These are phyloP conservation scores for Gossypium thurberi DNA, from an alignment of 345 rosid genomes.

Conservation along the genomic window DNA sequence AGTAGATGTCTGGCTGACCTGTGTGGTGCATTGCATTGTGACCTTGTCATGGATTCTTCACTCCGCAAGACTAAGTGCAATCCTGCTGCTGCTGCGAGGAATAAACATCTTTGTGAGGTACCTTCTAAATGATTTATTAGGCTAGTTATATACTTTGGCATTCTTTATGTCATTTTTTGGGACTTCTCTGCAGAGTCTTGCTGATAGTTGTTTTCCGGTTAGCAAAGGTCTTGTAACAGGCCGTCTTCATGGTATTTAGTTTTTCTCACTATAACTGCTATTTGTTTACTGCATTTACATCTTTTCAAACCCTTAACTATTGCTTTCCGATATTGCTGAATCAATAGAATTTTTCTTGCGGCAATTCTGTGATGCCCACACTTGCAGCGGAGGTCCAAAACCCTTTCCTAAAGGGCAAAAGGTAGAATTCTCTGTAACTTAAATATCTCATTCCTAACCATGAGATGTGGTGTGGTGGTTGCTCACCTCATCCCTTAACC, in stretches of 20 bases:
- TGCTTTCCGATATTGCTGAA: slow-evolving; percentile 5
- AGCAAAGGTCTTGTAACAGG: slow-evolving; percentile 58
- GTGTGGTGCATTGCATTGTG: slow-evolving; percentile 77
- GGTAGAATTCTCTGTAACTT: slow-evolving; percentile 27
- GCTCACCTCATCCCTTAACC: too few species aligned
- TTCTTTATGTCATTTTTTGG: background rate
- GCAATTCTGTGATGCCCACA: slow-evolving; percentile 75
- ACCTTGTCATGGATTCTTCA: slow-evolving; percentile 36
- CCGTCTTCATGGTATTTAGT: slow-evolving; percentile 60
- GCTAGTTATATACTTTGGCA: background rate
- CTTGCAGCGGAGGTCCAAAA: slow-evolving; percentile 44
- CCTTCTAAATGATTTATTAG: background rate
- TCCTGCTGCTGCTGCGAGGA: slow-evolving; percentile 69
- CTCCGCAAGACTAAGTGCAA: slow-evolving; percentile 58
- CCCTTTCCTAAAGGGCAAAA: slow-evolving; percentile 50
- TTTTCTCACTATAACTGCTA: background rate
- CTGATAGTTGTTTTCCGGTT: slow-evolving; percentile 43
- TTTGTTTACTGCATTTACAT: background rate
- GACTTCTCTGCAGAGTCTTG: slow-evolving; percentile 31
- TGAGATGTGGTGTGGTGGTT: too few species aligned
- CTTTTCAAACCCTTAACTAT: background rate
- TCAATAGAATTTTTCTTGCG: slow-evolving; percentile 60
- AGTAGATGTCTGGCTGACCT: slow-evolving; percentile 67
- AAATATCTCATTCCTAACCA: background rate
- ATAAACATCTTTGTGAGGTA: slow-evolving; percentile 71